These are phyloP conservation scores for Ophiostoma himal-ulmi DNA, from an alignment of 2,329 filamentous ascomycete genomes.

Conservation along the genomic window DNA sequence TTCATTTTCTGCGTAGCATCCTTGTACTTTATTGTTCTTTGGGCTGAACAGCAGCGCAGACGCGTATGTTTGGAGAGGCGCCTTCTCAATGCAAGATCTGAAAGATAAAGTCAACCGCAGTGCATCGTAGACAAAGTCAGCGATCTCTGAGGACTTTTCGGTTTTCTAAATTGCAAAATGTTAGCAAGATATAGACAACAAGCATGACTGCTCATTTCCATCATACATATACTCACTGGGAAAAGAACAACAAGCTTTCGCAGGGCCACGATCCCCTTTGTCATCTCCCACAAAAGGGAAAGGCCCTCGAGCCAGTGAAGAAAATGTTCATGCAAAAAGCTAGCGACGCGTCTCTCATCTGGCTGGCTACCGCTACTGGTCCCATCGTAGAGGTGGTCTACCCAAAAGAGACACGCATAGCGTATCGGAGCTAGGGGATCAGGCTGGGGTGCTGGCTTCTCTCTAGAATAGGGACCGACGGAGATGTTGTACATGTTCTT, in stretches of 20 bases:
- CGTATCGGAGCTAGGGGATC: not conserved
- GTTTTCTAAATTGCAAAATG: not conserved
- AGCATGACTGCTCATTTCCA: not conserved
- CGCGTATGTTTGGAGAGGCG: not conserved
- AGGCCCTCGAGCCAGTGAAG: not conserved
- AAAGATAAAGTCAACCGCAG: not conserved
- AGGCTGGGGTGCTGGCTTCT: not conserved
- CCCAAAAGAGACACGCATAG: not conserved
- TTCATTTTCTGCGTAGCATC: not conserved
- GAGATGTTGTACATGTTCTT: not conserved
- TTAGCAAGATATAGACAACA: not conserved
- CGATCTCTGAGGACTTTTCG: not conserved
- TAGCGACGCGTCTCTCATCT: not conserved
- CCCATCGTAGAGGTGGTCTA: not conserved
- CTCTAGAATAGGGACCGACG: not conserved
- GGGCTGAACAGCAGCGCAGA: not conserved
- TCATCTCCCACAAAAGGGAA: not conserved
- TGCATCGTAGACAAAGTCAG: constrained; percentile 1
- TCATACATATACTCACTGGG: not conserved
- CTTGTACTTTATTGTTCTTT: not conserved
- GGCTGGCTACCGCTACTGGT: not conserved
- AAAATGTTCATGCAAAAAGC: not conserved
- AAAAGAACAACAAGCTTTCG: not conserved
- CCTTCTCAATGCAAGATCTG: not conserved
- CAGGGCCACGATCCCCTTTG: not conserved